Evolutionary conservation across 176 grass and related monocot species (phyloP).

Genomic region (Metroxylon sagu): DNA sequence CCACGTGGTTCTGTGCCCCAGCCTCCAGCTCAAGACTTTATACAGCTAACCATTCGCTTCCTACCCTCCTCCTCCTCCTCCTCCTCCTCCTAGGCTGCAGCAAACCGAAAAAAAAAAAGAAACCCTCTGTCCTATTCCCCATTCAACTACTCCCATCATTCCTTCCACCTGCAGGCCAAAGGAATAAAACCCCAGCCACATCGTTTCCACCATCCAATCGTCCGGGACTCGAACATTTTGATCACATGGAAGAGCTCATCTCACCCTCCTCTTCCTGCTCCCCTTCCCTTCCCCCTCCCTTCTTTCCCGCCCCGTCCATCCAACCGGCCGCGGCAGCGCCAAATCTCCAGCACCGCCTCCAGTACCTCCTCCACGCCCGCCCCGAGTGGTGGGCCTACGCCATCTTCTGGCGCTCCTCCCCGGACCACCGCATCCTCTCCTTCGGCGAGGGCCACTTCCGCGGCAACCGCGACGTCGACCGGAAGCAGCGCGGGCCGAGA

Average conservation of each 20-base stretch:
- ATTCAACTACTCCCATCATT: too few relatives aligned
- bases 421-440: constrained; percentile 1
- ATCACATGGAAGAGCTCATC: constrained; percentile 1
- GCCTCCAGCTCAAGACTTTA: too few relatives aligned
- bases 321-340: not conserved
- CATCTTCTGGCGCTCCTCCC: constrained; percentile 5
- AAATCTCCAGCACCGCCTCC: not conserved
- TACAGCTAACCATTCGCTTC: too few relatives aligned
- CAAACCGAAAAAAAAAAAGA: too few relatives aligned
- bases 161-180: too few relatives aligned
- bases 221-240: too few relatives aligned
- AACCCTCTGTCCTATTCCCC: too few relatives aligned
- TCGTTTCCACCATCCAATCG: too few relatives aligned
- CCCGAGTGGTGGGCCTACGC: constrained; percentile 12
- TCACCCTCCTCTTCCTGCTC: not conserved
- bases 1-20: too few relatives aligned
- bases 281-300: not conserved
- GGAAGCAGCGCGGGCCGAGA: not conserved
- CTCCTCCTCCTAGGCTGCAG: too few relatives aligned
- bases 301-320: not conserved
- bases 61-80: too few relatives aligned
- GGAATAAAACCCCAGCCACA: too few relatives aligned
- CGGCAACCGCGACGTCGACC: constrained; percentile 4
- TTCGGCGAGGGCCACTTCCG: constrained; percentile 36
- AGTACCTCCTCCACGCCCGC: not conserved